Base-by-base conservation (phyloP, 495 filamentous ascomycete species). In the Niebla homalea region DNA sequence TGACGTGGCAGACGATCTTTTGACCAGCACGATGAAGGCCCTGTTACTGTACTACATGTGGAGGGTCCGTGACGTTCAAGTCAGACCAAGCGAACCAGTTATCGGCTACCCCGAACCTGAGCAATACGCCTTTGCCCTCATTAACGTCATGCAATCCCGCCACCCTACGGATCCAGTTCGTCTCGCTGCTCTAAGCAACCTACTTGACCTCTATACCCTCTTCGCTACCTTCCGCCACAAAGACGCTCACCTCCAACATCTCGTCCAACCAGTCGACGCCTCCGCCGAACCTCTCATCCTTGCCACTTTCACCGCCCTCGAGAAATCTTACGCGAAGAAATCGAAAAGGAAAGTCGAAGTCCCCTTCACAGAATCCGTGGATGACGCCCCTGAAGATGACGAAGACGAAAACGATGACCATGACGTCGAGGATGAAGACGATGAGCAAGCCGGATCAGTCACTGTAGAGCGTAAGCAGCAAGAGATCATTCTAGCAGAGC, bases 31-130 rank as follows among this genome's bases (percentile, higher is more conserved):
- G 18, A 79, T 89, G 53, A 80, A 81, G 53, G 72, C 81, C 5
- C 64, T 84, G 20, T 67, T 89, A 21, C 87, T 89, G 68, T 97
- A 95, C 67, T 92, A 95, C 64, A 85, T 94, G 81, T 98, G 92
- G 92, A 89, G 89, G 55, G 74, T 86, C 8, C 78, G 80, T 41
- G 62, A 63, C 36, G 54, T 76, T 32, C 59, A 63, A 26, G 38
- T 73, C 39, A 69, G 69, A 53, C 56, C 68, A 1, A 55, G 69
- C 18, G 65, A 67, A 6, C 69, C 73, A 2, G 21, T 49, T 23
- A 0, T 53, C 10, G 18, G 26, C 42, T 64, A 66, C 36, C 71
- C 68, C 3, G 63, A 72, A 32, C 72, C 75, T 22, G 70, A 73
- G 36, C 64, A 64, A 0, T 88, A 82, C 60, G 56, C 77, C 41